Percentiles rank a stretch among this genome's conserved stretches.
phyloP scores from a whole-genome alignment of 2,329 filamentous ascomycete genomes.

The Ophiocordyceps camponoti-rufipedis region DNA sequence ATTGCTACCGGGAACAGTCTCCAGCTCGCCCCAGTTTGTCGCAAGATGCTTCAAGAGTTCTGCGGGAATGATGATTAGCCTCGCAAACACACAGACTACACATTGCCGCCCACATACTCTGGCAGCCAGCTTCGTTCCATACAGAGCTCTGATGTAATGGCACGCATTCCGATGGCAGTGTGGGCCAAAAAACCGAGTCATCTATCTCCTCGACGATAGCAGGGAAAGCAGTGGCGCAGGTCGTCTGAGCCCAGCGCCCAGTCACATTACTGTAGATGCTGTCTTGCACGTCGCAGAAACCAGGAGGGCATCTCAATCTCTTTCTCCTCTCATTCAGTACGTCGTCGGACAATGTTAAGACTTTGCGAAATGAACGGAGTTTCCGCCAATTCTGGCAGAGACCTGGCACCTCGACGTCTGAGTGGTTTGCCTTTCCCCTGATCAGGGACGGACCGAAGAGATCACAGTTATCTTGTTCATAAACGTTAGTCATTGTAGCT shows the following conservation, averaged over 20 bases:
- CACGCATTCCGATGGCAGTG: neutral
- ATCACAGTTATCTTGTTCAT: constrained; percentile 1
- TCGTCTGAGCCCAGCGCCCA: neutral
- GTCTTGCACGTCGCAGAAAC: neutral
- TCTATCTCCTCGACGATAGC: neutral
- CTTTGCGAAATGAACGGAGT: neutral
- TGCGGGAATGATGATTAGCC: neutral
- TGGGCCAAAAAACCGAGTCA: neutral
- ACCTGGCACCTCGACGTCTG: neutral
- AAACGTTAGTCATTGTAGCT: neutral
- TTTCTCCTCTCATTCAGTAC: neutral
- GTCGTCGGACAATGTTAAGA: constrained; percentile 1
- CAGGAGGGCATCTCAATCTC: neutral
- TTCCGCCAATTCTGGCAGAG: neutral
- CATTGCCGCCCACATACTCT: neutral
- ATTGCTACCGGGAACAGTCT: neutral
- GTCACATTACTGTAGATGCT: neutral
- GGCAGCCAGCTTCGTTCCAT: neutral
- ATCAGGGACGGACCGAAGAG: neutral
- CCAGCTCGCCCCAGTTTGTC: neutral
- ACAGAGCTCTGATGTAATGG: neutral
- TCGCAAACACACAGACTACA: neutral
- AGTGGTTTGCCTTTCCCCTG: neutral
- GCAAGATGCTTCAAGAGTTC: neutral
- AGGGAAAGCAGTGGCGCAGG: neutral